phyloP scores from a whole-genome alignment of 2,329 filamentous ascomycete genomes.

The Curvularia spicifera region DNA sequence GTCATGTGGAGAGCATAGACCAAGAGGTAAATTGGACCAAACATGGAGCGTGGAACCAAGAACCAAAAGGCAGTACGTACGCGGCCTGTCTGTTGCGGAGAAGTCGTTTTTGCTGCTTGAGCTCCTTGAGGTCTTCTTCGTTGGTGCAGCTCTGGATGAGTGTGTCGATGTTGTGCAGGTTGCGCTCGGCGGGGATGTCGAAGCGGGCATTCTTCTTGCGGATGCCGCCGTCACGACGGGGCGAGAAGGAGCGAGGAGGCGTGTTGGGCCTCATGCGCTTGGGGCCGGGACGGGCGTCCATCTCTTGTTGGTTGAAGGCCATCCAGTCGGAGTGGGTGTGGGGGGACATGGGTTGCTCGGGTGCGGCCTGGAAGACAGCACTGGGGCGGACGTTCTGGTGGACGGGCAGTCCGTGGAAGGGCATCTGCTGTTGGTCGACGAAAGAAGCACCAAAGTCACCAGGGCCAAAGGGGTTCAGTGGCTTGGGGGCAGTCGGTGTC shows the following conservation, averaged over 20 bases:
- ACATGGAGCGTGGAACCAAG: slow-evolving; percentile 39
- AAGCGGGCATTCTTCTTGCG: slow-evolving; percentile 99
- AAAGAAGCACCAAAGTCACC: slow-evolving; percentile 58
- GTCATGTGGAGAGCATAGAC: slow-evolving; percentile 31
- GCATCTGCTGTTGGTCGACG: slow-evolving; percentile 52
- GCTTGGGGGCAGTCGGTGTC: slow-evolving; percentile 76
- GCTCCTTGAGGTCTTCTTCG: slow-evolving; percentile 93
- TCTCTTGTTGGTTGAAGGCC: slow-evolving; percentile 59
- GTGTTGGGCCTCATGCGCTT: slow-evolving; percentile 71
- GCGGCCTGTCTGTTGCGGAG: slow-evolving; percentile 95
- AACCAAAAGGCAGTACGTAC: slow-evolving; percentile 65
- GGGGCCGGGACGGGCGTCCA: slow-evolving; percentile 55
- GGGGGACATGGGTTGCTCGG: slow-evolving; percentile 63
- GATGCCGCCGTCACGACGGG: slow-evolving; percentile 82
- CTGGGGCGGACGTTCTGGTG: slow-evolving; percentile 54
- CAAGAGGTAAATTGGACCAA: slow-evolving; percentile 43
- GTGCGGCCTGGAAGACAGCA: slow-evolving; percentile 56
- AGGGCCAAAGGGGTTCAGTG: slow-evolving; percentile 67
- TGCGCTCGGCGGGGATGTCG: slow-evolving; percentile 93
- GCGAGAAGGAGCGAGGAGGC: slow-evolving; percentile 74
- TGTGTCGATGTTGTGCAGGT: slow-evolving; percentile 91
- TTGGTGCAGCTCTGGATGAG: slow-evolving; percentile 87
- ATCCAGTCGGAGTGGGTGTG: slow-evolving; percentile 67
- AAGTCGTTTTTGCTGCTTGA: slow-evolving; percentile 97
- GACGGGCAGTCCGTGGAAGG: slow-evolving; percentile 48